phyloP scores from a whole-genome alignment of 805 yeast genomes.

The Starmerella bacillaris region DNA sequence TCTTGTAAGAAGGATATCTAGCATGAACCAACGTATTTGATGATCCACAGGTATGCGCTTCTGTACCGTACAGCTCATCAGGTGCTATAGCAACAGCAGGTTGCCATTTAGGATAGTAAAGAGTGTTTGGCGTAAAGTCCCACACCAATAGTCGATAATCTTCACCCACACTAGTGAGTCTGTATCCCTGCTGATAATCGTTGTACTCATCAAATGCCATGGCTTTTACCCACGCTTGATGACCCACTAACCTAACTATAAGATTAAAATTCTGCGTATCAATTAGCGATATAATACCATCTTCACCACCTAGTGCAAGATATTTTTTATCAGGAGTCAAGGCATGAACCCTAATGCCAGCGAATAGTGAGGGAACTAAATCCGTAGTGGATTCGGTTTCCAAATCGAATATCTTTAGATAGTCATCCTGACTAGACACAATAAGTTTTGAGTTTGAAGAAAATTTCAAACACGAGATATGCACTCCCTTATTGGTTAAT shows the following conservation, averaged over 20 bases:
- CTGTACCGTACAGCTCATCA: constrained; percentile 2
- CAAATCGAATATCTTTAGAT: constrained; percentile 38
- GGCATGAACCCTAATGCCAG: constrained; percentile 37
- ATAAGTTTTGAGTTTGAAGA: constrained; percentile 24
- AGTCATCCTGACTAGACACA: constrained; percentile 50
- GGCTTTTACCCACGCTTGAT: constrained; percentile 34
- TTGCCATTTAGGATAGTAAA: constrained; percentile 16
- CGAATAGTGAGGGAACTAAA: constrained; percentile 45
- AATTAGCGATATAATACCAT: constrained; percentile 32
- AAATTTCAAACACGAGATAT: constrained; percentile 33
- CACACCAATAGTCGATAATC: constrained; percentile 36
- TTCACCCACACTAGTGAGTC: constrained; percentile 38
- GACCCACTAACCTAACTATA: constrained; percentile 32
- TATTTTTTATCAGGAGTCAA: constrained; percentile 39
- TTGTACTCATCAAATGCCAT: constrained; percentile 29
- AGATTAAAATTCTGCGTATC: constrained; percentile 21
- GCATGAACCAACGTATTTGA: constrained; percentile 13
- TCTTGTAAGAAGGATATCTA: constrained; percentile 16
- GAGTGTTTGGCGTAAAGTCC: constrained; percentile 34
- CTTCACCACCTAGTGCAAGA: constrained; percentile 35
- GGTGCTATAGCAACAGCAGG: background rate
- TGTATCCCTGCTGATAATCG: constrained; percentile 22
- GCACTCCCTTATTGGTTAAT: constrained; percentile 30
- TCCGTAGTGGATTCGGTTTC: constrained; percentile 30
- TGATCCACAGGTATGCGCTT: constrained; percentile 4